phyloP scores from a whole-genome alignment of 805 yeast species.

The Scheffersomyces spartinae region DNA sequence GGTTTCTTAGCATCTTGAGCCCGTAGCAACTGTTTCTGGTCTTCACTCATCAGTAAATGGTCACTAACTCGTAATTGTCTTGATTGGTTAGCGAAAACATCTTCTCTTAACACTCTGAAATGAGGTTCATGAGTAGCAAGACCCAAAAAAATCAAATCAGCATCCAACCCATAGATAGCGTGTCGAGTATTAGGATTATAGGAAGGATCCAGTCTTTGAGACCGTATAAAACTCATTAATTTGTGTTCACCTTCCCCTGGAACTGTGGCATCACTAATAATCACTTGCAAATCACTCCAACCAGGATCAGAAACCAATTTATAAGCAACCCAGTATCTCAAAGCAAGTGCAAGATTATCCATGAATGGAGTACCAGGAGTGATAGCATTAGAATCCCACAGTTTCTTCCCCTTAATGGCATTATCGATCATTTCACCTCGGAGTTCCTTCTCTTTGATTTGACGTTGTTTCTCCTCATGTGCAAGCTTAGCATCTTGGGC shows the following conservation, averaged over 20 bases:
- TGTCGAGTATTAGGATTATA: constrained; percentile 92
- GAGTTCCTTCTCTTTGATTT: constrained; percentile 44
- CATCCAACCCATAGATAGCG: constrained; percentile 94
- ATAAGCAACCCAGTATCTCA: constrained; percentile 87
- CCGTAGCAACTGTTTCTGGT: constrained; percentile 32
- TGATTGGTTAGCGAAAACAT: constrained; percentile 78
- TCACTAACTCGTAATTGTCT: constrained; percentile 34
- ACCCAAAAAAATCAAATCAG: constrained; percentile 92
- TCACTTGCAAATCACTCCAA: constrained; percentile 82
- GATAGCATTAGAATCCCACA: constrained; percentile 94
- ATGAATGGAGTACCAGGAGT: constrained; percentile 99
- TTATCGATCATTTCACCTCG: constrained; percentile 71
- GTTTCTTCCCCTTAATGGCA: constrained; percentile 57
- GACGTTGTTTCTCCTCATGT: constrained; percentile 55
- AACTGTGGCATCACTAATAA: constrained; percentile 89
- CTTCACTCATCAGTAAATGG: constrained; percentile 49
- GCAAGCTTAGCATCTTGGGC: constrained; percentile 84
- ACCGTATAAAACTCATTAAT: constrained; percentile 89
- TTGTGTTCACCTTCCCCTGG: constrained; percentile 99
- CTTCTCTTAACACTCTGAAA: constrained; percentile 87
- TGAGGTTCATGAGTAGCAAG: constrained; percentile 98
- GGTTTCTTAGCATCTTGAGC: constrained; percentile 56
- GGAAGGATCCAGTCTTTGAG: constrained; percentile 77
- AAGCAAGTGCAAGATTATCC: constrained; percentile 74
- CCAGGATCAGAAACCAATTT: constrained; percentile 85